phyloP scores from a whole-genome alignment of 768 basidiomycete species.

The Hericium alpestre region DNA sequence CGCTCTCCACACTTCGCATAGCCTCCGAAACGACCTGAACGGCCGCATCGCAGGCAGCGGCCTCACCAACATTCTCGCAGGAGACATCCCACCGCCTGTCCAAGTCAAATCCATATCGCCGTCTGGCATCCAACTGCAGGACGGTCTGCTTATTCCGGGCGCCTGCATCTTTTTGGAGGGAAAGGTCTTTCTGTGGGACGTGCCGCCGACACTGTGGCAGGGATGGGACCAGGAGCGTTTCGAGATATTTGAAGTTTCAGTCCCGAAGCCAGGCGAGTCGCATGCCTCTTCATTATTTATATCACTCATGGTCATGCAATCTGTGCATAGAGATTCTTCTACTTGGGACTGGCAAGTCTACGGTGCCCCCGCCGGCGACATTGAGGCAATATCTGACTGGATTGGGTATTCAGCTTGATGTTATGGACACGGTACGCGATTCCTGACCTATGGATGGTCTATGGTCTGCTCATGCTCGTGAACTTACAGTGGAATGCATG shows the following conservation, averaged over 20 bases:
- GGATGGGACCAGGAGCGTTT: slow-evolving; percentile 71
- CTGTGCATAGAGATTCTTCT: slow-evolving; percentile 66
- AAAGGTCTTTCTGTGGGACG: slow-evolving; percentile 85
- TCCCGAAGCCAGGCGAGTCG: slow-evolving; percentile 69
- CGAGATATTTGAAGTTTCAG: slow-evolving; percentile 68
- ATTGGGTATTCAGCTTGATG: slow-evolving; percentile 79
- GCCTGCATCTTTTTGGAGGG: slow-evolving; percentile 81
- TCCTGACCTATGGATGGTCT: background rate
- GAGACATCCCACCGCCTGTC: slow-evolving; percentile 56
- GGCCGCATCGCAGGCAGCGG: background rate
- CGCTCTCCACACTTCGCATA: slow-evolving; percentile 4
- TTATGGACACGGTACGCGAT: slow-evolving; percentile 70
- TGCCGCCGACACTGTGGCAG: slow-evolving; percentile 49
- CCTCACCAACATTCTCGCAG: slow-evolving; percentile 66
- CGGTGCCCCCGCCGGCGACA: slow-evolving; percentile 57
- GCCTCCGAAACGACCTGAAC: slow-evolving; percentile 2
- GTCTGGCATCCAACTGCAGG: slow-evolving; percentile 58
- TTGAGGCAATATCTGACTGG: slow-evolving; percentile 58
- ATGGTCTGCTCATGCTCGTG: background rate
- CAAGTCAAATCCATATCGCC: slow-evolving; percentile 59
- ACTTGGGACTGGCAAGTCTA: slow-evolving; percentile 73
- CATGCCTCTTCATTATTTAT: background rate
- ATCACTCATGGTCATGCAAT: background rate
- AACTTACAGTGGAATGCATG: slow-evolving; percentile 71
- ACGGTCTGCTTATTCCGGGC: slow-evolving; percentile 67